A percentile compares a stretch with the other conserved stretches of the same genome.
Evolutionary conservation across 306 rosid species (phyloP).

Genomic region (Sphenostylis stenocarpa): DNA sequence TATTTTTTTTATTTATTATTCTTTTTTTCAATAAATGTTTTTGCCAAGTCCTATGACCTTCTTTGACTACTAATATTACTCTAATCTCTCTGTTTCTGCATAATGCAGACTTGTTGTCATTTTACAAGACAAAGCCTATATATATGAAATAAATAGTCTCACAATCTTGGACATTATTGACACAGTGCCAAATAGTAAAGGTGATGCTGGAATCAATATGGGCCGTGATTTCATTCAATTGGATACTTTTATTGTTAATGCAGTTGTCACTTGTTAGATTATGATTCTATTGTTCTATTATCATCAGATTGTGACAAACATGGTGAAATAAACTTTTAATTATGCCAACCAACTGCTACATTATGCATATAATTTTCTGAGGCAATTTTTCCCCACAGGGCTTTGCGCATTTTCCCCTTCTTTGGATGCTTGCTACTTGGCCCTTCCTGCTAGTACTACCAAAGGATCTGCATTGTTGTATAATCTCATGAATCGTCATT

Average conservation of each 20-base stretch:
- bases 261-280: neutral
- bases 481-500: constrained; percentile 78
- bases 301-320: neutral
- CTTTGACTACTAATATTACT: constrained; percentile 14
- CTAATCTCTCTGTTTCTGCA: constrained; percentile 29
- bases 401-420: constrained; percentile 85
- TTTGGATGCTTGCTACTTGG: constrained; percentile 83
- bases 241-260: constrained; percentile 14
- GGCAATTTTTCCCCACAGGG: constrained; percentile 48
- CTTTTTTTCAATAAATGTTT: neutral
- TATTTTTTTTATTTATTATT: neutral
- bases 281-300: neutral
- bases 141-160: constrained; percentile 79
- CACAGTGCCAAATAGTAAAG: constrained; percentile 81
- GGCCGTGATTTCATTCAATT: constrained; percentile 25
- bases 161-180: constrained; percentile 83
- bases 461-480: constrained; percentile 86
- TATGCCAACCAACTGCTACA: constrained; percentile 1
- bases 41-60: neutral
- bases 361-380: constrained; percentile 8
- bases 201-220: constrained; percentile 48
- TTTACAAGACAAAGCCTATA: constrained; percentile 83
- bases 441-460: constrained; percentile 85
- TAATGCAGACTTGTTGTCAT: constrained; percentile 86
- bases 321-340: neutral